Evolutionary conservation across 345 rosid species (phyloP).

Genomic region (Dipteronia sinensis): DNA sequence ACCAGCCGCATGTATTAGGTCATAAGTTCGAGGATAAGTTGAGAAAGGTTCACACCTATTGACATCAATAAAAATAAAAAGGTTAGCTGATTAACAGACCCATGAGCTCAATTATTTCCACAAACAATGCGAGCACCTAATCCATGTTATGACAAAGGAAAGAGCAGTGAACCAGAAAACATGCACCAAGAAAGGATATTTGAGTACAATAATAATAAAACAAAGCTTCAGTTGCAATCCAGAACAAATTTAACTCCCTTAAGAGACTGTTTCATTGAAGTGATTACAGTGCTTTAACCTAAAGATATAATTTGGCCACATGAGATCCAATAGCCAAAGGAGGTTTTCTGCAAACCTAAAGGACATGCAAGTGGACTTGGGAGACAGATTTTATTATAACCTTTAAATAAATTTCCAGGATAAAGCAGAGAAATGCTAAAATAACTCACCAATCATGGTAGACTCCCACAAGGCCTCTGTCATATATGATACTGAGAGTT

Average conservation of each 20-base stretch:
- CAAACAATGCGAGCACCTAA: background rate
- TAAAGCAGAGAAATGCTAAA: background rate
- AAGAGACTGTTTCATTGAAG: background rate
- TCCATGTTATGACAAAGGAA: background rate
- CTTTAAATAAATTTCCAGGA: background rate
- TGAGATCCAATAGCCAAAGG: background rate
- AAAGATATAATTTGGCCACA: background rate
- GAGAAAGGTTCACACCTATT: conserved; percentile 98
- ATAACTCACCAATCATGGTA: conserved; percentile 78
- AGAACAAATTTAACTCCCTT: background rate
- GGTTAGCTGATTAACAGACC: conserved; percentile 8
- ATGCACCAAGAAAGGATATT: conserved; percentile 1
- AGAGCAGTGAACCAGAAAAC: background rate
- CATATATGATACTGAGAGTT: conserved; percentile 76
- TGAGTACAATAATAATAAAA: background rate
- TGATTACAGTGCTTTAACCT: background rate
- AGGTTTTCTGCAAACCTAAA: background rate
- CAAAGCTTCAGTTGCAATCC: background rate
- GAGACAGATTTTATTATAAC: background rate
- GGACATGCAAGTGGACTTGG: background rate
- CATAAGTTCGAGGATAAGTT: conserved; percentile 95
- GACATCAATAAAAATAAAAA: conserved; percentile 27
- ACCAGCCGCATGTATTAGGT: conserved; percentile 83
- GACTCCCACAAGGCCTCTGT: conserved; percentile 89
- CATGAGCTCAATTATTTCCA: background rate